A percentile compares a stretch with the other conserved stretches of the same genome.
Evolutionary conservation across 1,284 basidiomycete species (phyloP).

Genomic region (Cystobasidium pallidum): DNA sequence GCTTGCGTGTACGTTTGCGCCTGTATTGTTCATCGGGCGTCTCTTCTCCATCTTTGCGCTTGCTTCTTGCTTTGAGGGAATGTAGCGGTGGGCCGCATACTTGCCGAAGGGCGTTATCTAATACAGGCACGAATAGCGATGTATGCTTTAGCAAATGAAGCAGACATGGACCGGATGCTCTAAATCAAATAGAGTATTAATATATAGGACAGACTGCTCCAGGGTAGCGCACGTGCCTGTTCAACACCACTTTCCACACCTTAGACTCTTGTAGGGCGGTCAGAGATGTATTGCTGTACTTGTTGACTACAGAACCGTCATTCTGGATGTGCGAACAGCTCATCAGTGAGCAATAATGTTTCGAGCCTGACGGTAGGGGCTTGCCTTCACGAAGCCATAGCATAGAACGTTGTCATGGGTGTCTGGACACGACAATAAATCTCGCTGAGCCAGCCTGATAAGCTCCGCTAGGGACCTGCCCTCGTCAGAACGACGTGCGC

Average conservation of each 20-base stretch:
- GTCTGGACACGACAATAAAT: not conserved
- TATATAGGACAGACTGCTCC: not conserved
- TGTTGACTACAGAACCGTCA: slow-evolving; percentile 61
- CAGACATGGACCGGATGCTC: slow-evolving; percentile 72
- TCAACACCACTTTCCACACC: slow-evolving; percentile 70
- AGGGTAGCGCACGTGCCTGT: slow-evolving; percentile 60
- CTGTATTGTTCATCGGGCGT: slow-evolving; percentile 45
- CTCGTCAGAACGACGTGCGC: not conserved
- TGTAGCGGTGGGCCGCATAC: slow-evolving; percentile 71
- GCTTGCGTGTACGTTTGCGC: not conserved
- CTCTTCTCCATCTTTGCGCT: not conserved
- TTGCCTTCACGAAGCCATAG: slow-evolving; percentile 18
- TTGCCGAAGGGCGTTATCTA: slow-evolving; percentile 79
- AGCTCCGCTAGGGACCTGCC: not conserved
- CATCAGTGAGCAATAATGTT: not conserved
- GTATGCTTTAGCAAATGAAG: slow-evolving; percentile 72
- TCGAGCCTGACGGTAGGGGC: not conserved
- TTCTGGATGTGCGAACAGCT: not conserved
- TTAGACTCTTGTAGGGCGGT: slow-evolving; percentile 65
- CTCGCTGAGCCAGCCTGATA: slow-evolving; percentile 31
- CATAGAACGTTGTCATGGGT: slow-evolving; percentile 13
- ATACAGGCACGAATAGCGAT: slow-evolving; percentile 70
- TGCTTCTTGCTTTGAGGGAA: slow-evolving; percentile 55
- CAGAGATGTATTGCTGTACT: slow-evolving; percentile 73
- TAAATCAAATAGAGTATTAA: slow-evolving; percentile 53